phyloP scores from a whole-genome alignment of 164 flowering plant species.

The Liriodendron chinense region DNA sequence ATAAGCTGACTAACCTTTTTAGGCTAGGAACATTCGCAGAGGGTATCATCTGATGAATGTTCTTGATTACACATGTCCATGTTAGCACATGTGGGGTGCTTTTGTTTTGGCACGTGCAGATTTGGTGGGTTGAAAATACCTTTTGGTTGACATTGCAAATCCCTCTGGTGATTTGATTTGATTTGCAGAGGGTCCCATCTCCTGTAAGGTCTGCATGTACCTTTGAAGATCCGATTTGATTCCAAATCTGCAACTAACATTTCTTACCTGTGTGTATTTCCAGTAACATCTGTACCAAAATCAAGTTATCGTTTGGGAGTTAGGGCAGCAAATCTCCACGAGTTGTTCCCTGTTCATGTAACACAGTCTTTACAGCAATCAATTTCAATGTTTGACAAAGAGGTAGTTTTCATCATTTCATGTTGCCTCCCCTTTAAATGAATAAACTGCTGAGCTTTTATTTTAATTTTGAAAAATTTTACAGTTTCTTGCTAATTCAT shows the following conservation, averaged over 20 bases:
- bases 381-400: constrained; percentile 65
- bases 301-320: constrained; percentile 98
- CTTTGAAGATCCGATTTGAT: not conserved
- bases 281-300: constrained; percentile 66
- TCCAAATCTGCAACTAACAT: not conserved
- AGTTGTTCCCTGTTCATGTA: constrained; percentile 65
- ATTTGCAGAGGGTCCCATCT: not conserved
- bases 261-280: constrained; percentile 8
- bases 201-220: not conserved
- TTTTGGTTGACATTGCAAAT: not conserved
- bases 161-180: not conserved
- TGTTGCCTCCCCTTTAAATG: not conserved
- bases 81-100: not conserved
- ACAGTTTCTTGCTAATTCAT: not conserved
- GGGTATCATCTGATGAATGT: no score
- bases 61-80: no score
- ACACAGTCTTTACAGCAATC: constrained; percentile 74
- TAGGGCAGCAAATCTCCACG: constrained; percentile 81
- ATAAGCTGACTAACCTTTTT: no score
- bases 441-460: not conserved
- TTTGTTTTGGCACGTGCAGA: not conserved
- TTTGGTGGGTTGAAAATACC: not conserved
- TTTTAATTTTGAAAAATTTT: not conserved
- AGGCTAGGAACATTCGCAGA: no score
- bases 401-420: constrained; percentile 41